Evolutionary conservation across 108 stramenopile species (phyloP).

Genomic region (Stephanodiscus triporus): DNA sequence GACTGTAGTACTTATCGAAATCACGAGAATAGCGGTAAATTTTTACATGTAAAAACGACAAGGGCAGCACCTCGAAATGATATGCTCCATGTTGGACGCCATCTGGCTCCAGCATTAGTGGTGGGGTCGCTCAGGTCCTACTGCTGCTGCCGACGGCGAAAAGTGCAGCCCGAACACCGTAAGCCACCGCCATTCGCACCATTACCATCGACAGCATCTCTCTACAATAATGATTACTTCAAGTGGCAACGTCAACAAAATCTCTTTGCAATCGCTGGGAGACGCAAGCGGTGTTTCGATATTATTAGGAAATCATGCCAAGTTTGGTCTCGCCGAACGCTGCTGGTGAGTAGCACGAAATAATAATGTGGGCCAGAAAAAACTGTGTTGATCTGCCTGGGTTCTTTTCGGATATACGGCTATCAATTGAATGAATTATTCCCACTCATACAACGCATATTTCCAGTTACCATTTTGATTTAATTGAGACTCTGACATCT

Average conservation of each 20-base stretch:
- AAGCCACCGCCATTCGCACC: not conserved
- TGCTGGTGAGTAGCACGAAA: slow-evolving; percentile 44
- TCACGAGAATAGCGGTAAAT: no score
- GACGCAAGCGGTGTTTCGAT: slow-evolving; percentile 62
- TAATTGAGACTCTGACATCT: slow-evolving; percentile 57
- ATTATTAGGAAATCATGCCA: slow-evolving; percentile 65
- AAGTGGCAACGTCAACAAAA: not conserved
- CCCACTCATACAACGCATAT: not conserved
- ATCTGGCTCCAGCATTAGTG: no score
- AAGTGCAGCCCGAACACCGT: not conserved
- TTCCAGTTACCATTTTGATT: slow-evolving; percentile 78
- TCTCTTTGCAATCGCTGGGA: slow-evolving; percentile 31
- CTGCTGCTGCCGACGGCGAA: not conserved
- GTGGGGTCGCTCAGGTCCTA: not conserved
- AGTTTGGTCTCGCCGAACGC: slow-evolving; percentile 77
- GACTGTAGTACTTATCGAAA: no score
- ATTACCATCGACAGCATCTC: not conserved
- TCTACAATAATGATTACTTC: not conserved
- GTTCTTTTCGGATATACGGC: not conserved
- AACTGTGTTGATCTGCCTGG: not conserved
- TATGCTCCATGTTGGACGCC: no score
- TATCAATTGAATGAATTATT: not conserved
- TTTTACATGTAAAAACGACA: no score
- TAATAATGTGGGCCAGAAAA: not conserved
- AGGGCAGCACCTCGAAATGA: no score